phyloP scores from a whole-genome alignment of 177 flowering plant genomes.

The Vitis hybrid region DNA sequence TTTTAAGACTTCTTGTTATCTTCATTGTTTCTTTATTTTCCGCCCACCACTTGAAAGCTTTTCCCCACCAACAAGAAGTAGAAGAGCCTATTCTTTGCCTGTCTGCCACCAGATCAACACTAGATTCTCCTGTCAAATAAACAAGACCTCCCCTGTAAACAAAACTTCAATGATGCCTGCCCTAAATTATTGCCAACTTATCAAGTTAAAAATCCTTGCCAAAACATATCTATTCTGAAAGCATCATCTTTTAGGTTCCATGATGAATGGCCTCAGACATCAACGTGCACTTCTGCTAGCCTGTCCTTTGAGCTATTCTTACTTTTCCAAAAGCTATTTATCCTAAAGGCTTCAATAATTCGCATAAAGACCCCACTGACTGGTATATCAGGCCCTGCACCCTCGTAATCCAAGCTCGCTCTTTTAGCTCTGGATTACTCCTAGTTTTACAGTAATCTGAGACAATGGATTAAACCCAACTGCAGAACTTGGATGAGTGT shows the following conservation, averaged over 20 bases:
- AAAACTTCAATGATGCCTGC: background rate
- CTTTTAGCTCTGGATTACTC: background rate
- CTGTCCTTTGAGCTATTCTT: constrained; percentile 21
- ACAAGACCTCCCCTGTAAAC: background rate
- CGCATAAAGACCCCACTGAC: constrained; percentile 17
- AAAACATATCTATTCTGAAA: background rate
- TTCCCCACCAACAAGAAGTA: constrained; percentile 6
- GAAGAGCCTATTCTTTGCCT: constrained; percentile 7
- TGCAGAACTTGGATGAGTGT: background rate
- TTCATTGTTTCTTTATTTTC: background rate
- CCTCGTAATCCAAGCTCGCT: background rate
- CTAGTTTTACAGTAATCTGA: background rate
- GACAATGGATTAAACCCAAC: background rate
- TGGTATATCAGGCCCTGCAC: background rate
- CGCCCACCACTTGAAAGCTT: constrained; percentile 14
- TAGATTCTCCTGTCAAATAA: constrained; percentile 26
- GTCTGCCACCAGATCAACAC: constrained; percentile 37
- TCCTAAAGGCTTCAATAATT: constrained; percentile 24
- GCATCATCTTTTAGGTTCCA: constrained; percentile 15
- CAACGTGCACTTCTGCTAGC: constrained; percentile 15
- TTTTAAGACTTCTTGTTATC: no score
- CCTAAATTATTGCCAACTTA: background rate
- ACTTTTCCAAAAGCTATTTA: constrained; percentile 23
- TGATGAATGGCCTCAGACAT: constrained; percentile 19
- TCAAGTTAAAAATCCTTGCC: background rate